Conservation (phyloP, 345 rosid species). For the Dovyalis caffra region DNA sequence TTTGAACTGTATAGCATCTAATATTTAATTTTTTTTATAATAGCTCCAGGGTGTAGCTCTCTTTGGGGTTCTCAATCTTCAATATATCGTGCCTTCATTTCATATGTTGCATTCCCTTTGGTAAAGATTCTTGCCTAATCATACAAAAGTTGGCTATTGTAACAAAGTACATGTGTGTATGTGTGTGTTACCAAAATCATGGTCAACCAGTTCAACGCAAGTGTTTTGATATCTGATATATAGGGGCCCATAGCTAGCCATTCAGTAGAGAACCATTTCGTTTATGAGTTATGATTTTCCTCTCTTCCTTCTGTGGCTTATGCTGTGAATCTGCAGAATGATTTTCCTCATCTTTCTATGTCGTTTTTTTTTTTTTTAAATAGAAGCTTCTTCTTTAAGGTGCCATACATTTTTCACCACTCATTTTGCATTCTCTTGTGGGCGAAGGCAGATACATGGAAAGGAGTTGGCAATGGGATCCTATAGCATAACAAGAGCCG, state of each 20-base stretch:
- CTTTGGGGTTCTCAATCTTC: background rate
- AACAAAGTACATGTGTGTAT: background rate
- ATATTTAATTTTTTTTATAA: background rate
- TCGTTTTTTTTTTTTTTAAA: background rate
- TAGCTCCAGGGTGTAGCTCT: background rate
- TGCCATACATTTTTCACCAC: constrained; percentile 6
- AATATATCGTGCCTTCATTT: background rate
- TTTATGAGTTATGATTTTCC: background rate
- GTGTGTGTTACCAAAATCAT: background rate
- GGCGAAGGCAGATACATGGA: constrained; percentile 81
- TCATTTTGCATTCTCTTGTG: constrained; percentile 38
- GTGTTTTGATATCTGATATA: background rate
- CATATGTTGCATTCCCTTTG: background rate
- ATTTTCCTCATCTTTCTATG: background rate
- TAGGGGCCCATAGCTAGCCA: no score
- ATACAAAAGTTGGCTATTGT: background rate
- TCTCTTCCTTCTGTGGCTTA: background rate
- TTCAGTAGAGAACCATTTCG: background rate
- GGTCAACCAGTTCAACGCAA: background rate
- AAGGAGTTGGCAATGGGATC: constrained; percentile 35
- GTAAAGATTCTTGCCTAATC: background rate
- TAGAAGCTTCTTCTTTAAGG: constrained; percentile 3
- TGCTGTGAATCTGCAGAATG: background rate
- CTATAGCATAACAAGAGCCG: constrained; percentile 18
- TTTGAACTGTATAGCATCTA: background rate